These are phyloP conservation scores for Chondrostereum purpureum DNA, from an alignment of 1,284 basidiomycete species.

Conservation along the genomic window DNA sequence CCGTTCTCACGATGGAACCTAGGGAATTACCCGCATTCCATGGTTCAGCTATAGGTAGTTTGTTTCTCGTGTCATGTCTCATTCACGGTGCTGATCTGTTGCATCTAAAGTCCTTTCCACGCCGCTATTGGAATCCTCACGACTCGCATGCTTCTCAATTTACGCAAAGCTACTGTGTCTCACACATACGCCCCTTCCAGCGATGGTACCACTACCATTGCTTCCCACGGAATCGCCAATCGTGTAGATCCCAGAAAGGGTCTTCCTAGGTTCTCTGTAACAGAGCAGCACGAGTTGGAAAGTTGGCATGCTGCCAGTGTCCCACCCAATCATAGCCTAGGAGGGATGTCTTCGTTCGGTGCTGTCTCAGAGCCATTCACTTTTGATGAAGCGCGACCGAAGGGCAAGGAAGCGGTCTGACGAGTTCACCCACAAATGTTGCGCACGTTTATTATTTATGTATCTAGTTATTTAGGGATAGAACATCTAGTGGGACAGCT, in stretches of 20 bases:
- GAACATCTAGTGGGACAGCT: too few relatives aligned
- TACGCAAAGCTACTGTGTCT: slow-evolving; percentile 24
- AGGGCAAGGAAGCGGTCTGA: too few relatives aligned
- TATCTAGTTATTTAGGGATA: too few relatives aligned
- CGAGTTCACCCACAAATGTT: too few relatives aligned
- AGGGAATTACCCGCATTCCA: slow-evolving; percentile 36
- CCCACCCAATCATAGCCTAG: not conserved
- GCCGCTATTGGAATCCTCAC: slow-evolving; percentile 41
- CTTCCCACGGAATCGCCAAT: not conserved
- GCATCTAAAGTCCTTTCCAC: slow-evolving; percentile 36
- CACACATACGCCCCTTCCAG: not conserved
- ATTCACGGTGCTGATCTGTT: too few relatives aligned
- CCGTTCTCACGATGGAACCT: not conserved
- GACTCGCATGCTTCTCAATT: slow-evolving; percentile 36
- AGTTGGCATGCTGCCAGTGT: not conserved
- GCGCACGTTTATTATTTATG: too few relatives aligned
- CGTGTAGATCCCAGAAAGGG: too few relatives aligned
- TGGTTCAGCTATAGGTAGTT: slow-evolving; percentile 44
- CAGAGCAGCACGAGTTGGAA: not conserved
- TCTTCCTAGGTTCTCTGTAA: too few relatives aligned
- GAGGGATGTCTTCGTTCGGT: not conserved
- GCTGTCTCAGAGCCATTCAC: slow-evolving; percentile 7
- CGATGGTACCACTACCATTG: not conserved
- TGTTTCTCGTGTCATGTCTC: too few relatives aligned
- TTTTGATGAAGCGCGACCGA: too few relatives aligned